These are phyloP conservation scores for Passalora sequoiae DNA, from an alignment of 2,329 filamentous ascomycete species.

Conservation along the genomic window DNA sequence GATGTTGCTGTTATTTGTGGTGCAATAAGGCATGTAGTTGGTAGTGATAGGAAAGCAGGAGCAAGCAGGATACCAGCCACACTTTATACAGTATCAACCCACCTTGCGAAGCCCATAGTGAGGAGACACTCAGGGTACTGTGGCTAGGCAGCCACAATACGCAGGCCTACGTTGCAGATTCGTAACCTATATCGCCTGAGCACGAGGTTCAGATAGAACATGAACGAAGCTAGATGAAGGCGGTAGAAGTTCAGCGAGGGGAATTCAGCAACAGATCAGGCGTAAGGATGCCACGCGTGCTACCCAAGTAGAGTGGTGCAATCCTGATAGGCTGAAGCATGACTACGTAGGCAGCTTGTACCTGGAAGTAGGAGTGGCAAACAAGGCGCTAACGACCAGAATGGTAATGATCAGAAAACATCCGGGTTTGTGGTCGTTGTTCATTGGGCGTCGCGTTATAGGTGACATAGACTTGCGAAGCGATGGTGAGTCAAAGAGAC, in stretches of 20 bases:
- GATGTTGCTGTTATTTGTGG: conserved; percentile 15
- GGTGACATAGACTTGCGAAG: too few relatives aligned
- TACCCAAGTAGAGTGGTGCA: conserved; percentile 11
- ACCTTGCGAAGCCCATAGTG: background rate
- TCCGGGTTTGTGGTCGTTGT: too few relatives aligned
- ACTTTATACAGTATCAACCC: conserved; percentile 6
- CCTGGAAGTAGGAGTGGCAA: conserved; percentile 12
- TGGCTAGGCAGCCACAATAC: conserved; percentile 15
- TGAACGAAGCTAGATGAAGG: conserved; percentile 9
- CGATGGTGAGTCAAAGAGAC: too few relatives aligned
- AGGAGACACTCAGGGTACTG: conserved; percentile 7
- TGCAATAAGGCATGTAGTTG: conserved; percentile 5
- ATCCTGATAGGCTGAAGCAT: conserved; percentile 17
- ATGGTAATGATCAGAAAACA: background rate
- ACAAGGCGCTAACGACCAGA: background rate
- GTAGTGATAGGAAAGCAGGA: conserved; percentile 12
- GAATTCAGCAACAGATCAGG: conserved; percentile 13
- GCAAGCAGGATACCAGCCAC: conserved; percentile 3
- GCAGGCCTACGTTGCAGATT: background rate
- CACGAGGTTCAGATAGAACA: conserved; percentile 4
- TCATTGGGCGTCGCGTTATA: too few relatives aligned
- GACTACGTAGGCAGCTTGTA: conserved; percentile 20
- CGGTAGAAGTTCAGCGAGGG: conserved; percentile 7
- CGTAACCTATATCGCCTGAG: background rate
- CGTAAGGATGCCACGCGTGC: conserved; percentile 15